Conservation (phyloP, 1,284 basidiomycete genomes). For the Neonothopanus nambi region DNA sequence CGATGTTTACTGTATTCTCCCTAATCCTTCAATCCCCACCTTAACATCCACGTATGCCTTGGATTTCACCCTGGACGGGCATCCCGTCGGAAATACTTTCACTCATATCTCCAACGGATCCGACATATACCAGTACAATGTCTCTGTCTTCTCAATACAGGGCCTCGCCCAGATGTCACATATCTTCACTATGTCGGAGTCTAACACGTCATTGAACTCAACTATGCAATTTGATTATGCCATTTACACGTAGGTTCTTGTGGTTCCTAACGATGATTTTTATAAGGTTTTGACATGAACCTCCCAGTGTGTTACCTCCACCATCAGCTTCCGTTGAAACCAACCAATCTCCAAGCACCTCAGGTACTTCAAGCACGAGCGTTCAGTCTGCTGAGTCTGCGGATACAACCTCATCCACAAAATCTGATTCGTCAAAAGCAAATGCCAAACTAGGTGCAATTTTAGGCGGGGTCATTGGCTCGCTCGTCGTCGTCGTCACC, state of each 20-base stretch:
- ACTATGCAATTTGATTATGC: slow-evolving; percentile 16
- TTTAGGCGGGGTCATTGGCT: too few relatives aligned
- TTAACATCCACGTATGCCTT: slow-evolving; percentile 9
- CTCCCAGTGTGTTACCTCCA: too few relatives aligned
- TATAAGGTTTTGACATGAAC: too few relatives aligned
- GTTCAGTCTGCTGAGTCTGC: too few relatives aligned
- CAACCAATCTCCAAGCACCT: too few relatives aligned
- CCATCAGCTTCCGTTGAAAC: too few relatives aligned
- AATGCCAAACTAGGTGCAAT: too few relatives aligned
- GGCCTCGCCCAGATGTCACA: slow-evolving; percentile 1
- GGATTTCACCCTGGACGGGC: slow-evolving; percentile 11
- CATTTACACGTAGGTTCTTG: slow-evolving; percentile 8
- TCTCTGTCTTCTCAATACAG: slow-evolving; percentile 8
- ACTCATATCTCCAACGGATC: not conserved
- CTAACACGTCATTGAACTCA: slow-evolving; percentile 1
- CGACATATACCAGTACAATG: slow-evolving; percentile 10
- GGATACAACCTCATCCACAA: too few relatives aligned
- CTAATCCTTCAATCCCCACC: slow-evolving; percentile 4
- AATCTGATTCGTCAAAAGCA: too few relatives aligned
- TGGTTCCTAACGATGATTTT: too few relatives aligned
- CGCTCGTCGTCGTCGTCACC: too few relatives aligned
- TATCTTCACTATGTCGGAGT: slow-evolving; percentile 5
- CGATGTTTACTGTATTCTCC: slow-evolving; percentile 13
- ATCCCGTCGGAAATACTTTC: not conserved
- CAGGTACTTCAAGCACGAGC: too few relatives aligned